Base-by-base conservation (phyloP, 2,329 filamentous ascomycete species). In the Nemania diffusa region DNA sequence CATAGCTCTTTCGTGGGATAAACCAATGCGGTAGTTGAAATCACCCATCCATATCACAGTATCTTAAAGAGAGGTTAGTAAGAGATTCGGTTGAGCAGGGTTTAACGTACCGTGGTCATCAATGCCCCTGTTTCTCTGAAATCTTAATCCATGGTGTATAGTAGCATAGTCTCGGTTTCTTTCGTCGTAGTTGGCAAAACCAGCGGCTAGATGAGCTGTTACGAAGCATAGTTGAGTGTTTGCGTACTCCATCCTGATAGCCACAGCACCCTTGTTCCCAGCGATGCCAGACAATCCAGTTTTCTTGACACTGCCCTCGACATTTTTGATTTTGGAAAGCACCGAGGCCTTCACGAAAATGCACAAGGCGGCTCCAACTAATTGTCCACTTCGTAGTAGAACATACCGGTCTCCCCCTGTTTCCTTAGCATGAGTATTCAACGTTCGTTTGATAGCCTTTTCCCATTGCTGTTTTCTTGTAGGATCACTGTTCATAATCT, bases 401-500 rank as follows among this genome's bases (percentile, higher is more conserved):
- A 99, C 93, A 80, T 99, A 99, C 68, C 91, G 91, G 62, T 94
- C 90, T 5, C 88, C 87, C 0, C 89, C 89, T 24, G 86, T 83
- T 65, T 83, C 83, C 46, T 86, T 85, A 20, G 93, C 90, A 70
- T 91, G 88, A 11, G 82, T 80, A 73, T 98, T 97, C 44, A 99
- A 81, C 15, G 91, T 93, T 52, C 84, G 84, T 71, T 91, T 90
- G 26, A 98, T 94, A 3, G 92, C 90, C 60, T 85, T 82, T 78
- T 99, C 96, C 96, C 96, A 99, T 22, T 90, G 82, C 70, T 93
- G 90, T 71, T 95, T 92, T 61, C 92, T 88, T 2, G 90, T 89
- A 0, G 96, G 96, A 77, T 99, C 95, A 67, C 94, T 98, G 71
- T 97, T 97, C 94, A 99, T 97, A 76, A 99, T 98, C 76, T 99